Percentiles rank a stretch among this genome's conserved stretches.
Evolutionary conservation across 139 green algal species (phyloP).

Genomic region (Volvox reticuliferus): DNA sequence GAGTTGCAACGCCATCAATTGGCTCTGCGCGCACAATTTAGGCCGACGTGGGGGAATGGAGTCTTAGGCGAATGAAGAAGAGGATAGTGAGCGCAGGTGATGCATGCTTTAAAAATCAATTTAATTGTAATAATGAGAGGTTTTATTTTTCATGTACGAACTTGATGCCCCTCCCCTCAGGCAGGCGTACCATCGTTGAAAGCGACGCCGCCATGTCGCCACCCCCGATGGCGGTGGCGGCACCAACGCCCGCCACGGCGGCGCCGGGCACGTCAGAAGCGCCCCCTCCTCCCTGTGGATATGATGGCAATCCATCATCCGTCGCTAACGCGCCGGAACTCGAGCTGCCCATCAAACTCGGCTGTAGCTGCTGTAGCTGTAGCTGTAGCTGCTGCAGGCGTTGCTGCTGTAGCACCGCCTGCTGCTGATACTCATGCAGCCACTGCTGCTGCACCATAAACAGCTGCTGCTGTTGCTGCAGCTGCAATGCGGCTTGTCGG

Average conservation of each 20-base stretch:
- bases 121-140: too few species aligned
- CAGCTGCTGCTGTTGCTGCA: slow-evolving; percentile 25
- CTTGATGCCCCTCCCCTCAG: too few species aligned
- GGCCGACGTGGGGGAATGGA: too few species aligned
- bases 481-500: not conserved
- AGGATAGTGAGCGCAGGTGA: too few species aligned
- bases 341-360: not conserved
- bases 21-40: not conserved
- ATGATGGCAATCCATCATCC: not conserved
- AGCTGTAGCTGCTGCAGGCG: not conserved
- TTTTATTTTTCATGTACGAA: too few species aligned
- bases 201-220: not conserved
- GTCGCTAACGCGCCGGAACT: not conserved
- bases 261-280: not conserved
- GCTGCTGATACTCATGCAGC: slow-evolving; percentile 11
- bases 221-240: not conserved
- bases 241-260: not conserved
- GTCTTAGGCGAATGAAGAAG: too few species aligned
- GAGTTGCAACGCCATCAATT: slow-evolving; percentile 37
- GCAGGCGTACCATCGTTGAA: not conserved
- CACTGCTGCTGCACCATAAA: slow-evolving; percentile 31
- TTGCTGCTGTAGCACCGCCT: not conserved
- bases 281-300: too few species aligned
- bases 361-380: not conserved
- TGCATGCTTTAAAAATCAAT: too few species aligned